Base-by-base conservation (phyloP, 1,284 basidiomycete species). In the Ganoderma sinense region DNA sequence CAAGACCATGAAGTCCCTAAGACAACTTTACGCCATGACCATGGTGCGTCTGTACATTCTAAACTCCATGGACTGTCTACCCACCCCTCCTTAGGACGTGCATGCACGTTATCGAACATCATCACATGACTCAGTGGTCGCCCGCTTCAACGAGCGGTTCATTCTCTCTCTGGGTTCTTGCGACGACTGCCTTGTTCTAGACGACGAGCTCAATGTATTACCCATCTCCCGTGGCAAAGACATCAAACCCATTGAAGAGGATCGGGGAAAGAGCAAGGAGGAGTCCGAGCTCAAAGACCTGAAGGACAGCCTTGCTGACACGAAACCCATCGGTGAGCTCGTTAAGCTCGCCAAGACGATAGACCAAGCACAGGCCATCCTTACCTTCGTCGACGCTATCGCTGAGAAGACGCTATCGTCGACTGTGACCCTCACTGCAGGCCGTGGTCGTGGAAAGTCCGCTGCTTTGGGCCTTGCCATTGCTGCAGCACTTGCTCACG, bases 71-170 rank as follows among this genome's bases (percentile, higher is more conserved):
- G 36, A 26, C 8, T 61, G 36, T 39, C 56, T 53, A 43, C 55
- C 48, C n/a, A 66, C 11, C 68, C 29, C 53, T 40, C 2, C 13
- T 2, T 74, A 97, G 95, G 97, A 99, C 77, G 97, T 98, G 2
- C 97, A 99, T 81, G 84, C 94, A 6, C 91, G 97, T 58, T 99
- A 98, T 80, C 88, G 97, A 40, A 98, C 97, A 0, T 93, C 94
- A 33, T 93, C 96, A 2, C 94, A 97, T 75, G 93, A 96, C 77
- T 89, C 93, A 23, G 95, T 99, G 20, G 88, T 95, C 58, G 96
- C 97, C 0, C 91, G 98, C 61, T 99, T 99, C 86, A 99, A 99
- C 83, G 98, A 99, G 80, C 93, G 98, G 13, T 99, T 99, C 84
- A 96, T 99, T 77, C 87, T 98, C 60, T 97, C 97, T 40, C 89